phyloP scores from a whole-genome alignment of 306 rosid genomes.

The Sindora glabra region DNA sequence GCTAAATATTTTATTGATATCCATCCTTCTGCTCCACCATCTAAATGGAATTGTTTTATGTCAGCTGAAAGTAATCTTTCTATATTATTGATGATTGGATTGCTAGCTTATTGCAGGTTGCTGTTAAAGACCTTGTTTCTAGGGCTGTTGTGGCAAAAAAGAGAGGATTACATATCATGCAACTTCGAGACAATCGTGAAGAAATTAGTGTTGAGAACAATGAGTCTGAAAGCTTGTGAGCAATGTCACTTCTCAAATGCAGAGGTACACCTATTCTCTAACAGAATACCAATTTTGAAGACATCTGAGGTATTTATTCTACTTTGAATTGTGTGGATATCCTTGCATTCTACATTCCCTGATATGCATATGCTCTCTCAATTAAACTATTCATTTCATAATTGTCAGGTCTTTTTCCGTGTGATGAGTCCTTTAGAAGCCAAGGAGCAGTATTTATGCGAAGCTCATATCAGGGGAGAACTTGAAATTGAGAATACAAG shows the following conservation, averaged over 20 bases:
- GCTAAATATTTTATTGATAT: conserved; percentile 9
- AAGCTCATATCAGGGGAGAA: conserved; percentile 49
- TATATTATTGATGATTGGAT: conserved; percentile 8
- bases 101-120: conserved; percentile 54
- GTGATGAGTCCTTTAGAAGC: conserved; percentile 46
- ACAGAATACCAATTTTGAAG: conserved; percentile 85
- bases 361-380: conserved; percentile 19
- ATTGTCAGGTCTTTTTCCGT: conserved; percentile 60
- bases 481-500: conserved; percentile 71
- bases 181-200: conserved; percentile 42
- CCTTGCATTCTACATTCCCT: conserved; percentile 7
- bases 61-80: conserved; percentile 18
- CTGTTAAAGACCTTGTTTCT: conserved; percentile 69
- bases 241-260: conserved; percentile 73
- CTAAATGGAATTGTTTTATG: neutral
- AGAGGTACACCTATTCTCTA: conserved; percentile 76
- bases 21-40: neutral
- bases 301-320: conserved; percentile 57
- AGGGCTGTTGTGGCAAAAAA: conserved; percentile 67
- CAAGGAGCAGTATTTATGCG: conserved; percentile 26
- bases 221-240: conserved; percentile 35
- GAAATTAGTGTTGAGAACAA: conserved; percentile 36
- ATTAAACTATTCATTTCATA: conserved; percentile 4
- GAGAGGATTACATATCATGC: conserved; percentile 53
- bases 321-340: conserved; percentile 13